phyloP scores from a whole-genome alignment of 2,329 filamentous ascomycete species.

The Aspergillus sojae region DNA sequence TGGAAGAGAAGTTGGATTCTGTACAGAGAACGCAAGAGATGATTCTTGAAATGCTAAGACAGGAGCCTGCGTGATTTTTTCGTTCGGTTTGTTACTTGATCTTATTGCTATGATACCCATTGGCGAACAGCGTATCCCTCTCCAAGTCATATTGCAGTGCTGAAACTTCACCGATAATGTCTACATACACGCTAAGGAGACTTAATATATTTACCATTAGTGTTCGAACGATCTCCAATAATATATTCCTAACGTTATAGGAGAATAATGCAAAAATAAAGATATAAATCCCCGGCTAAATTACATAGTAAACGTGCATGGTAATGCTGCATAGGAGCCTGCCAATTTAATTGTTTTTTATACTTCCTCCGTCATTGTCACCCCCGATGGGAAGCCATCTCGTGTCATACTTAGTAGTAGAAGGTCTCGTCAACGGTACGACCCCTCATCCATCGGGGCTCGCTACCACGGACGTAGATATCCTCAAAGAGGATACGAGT shows the following conservation, averaged over 20 bases:
- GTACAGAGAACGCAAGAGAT: slow-evolving; percentile 45
- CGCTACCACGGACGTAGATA: slow-evolving; percentile 86
- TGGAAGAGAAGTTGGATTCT: slow-evolving; percentile 41
- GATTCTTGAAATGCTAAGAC: slow-evolving; percentile 44
- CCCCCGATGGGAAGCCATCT: neutral
- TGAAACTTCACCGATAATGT: neutral
- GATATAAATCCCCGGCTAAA: slow-evolving; percentile 39
- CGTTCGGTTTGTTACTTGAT: slow-evolving; percentile 8
- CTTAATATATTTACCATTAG: neutral
- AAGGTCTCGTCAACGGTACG: slow-evolving; percentile 90
- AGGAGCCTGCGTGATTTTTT: slow-evolving; percentile 31
- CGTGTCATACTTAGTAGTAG: slow-evolving; percentile 61
- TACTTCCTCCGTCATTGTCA: slow-evolving; percentile 5
- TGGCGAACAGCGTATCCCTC: slow-evolving; percentile 1
- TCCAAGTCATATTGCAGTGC: neutral
- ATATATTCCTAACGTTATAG: slow-evolving; percentile 30
- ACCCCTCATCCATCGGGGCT: slow-evolving; percentile 86
- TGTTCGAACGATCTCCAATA: slow-evolving; percentile 17
- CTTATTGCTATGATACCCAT: slow-evolving; percentile 26
- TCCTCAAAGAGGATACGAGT: slow-evolving; percentile 90
- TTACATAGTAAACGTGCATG: slow-evolving; percentile 39
- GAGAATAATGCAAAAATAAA: slow-evolving; percentile 28
- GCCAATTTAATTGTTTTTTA: slow-evolving; percentile 19
- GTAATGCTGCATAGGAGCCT: slow-evolving; percentile 22
- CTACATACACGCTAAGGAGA: neutral